These are phyloP conservation scores for Russula compacta DNA, from an alignment of 768 basidiomycete genomes.

Conservation along the genomic window DNA sequence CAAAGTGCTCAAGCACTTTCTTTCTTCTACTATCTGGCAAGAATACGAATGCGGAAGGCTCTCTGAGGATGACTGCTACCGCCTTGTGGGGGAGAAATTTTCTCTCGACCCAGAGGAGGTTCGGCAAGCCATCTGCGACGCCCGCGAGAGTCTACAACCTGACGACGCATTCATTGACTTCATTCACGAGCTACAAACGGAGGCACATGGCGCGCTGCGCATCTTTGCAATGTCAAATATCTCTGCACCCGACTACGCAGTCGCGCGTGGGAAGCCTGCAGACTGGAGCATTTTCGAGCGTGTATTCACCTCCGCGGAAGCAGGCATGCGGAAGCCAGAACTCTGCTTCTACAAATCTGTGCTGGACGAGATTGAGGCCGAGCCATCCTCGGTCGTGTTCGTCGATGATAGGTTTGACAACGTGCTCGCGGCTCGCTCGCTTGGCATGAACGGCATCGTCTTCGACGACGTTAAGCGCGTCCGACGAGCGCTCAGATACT, in stretches of 20 bases:
- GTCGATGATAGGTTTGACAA: constrained; percentile 56
- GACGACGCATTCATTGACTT: constrained; percentile 38
- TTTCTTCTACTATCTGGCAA: constrained; percentile 40
- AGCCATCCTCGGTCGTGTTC: constrained; percentile 42
- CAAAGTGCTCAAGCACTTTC: constrained; percentile 33
- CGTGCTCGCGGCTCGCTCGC: constrained; percentile 45
- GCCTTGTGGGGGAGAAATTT: constrained; percentile 33
- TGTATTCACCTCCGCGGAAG: constrained; percentile 43
- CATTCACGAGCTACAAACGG: constrained; percentile 37
- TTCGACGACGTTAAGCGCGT: constrained; percentile 37
- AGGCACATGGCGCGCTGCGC: constrained; percentile 28
- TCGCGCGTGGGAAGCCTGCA: constrained; percentile 36
- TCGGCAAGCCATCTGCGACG: constrained; percentile 36
- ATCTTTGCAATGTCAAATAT: constrained; percentile 57
- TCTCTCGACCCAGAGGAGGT: constrained; percentile 33
- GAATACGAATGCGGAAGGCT: constrained; percentile 42
- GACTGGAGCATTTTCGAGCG: constrained; percentile 43
- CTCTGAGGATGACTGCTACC: constrained; percentile 38
- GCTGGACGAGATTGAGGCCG: constrained; percentile 34
- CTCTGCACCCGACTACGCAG: constrained; percentile 41
- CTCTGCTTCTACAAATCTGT: constrained; percentile 46
- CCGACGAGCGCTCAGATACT: constrained; percentile 37
- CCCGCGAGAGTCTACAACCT: constrained; percentile 38
- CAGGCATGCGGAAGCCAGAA: constrained; percentile 48
- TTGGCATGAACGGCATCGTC: constrained; percentile 47